phyloP scores from a whole-genome alignment of 2,329 filamentous ascomycete species.

The Calonectria leucothoes region DNA sequence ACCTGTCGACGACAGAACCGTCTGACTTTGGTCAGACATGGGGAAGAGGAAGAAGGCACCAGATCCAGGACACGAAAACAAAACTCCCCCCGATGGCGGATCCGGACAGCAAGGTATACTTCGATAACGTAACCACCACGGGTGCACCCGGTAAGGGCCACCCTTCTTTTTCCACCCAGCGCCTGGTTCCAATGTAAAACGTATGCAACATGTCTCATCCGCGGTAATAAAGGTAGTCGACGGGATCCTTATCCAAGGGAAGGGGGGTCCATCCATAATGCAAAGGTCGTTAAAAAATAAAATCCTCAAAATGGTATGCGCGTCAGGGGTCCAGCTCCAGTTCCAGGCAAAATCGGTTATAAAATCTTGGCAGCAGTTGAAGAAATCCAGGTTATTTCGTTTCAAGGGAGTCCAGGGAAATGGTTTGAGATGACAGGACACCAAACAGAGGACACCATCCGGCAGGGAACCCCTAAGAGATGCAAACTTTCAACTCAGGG shows the following conservation, averaged over 20 bases:
- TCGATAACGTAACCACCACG: constrained; percentile 39
- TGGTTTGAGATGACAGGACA: constrained; percentile 31
- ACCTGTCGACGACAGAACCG: constrained; percentile 39
- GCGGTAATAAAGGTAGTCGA: constrained; percentile 42
- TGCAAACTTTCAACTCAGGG: constrained; percentile 46
- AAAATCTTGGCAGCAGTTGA: constrained; percentile 36
- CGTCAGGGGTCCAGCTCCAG: constrained; percentile 36
- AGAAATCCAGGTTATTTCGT: constrained; percentile 40
- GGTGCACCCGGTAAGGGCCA: constrained; percentile 34
- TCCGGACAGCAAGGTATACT: constrained; percentile 49
- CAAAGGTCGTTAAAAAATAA: constrained; percentile 41
- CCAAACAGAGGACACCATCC: constrained; percentile 42
- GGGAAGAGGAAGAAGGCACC: constrained; percentile 39
- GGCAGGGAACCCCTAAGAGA: constrained; percentile 36
- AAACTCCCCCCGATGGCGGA: constrained; percentile 44
- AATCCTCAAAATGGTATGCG: constrained; percentile 33
- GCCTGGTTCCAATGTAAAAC: constrained; percentile 45
- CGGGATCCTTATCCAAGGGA: constrained; percentile 37
- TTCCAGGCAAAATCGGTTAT: constrained; percentile 38
- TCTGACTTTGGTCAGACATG: constrained; percentile 41
- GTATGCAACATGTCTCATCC: constrained; percentile 50
- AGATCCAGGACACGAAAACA: constrained; percentile 46
- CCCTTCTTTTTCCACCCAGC: constrained; percentile 46
- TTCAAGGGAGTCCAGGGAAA: constrained; percentile 30
- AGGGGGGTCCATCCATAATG: constrained; percentile 41